Base-by-base conservation (phyloP, 1,139 yeast genomes). In the Candida glucosophila region DNA sequence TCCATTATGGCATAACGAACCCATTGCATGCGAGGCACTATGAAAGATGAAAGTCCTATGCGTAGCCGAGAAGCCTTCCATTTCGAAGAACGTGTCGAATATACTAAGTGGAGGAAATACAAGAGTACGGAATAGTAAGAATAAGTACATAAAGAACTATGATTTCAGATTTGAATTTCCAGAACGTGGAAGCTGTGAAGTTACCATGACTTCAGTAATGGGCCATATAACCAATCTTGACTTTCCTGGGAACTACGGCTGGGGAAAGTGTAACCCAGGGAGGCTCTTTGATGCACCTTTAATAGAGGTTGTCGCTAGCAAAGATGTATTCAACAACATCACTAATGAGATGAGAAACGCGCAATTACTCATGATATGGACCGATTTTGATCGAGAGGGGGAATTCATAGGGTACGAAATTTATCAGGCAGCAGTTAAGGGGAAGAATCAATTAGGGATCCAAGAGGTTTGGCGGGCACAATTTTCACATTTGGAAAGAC, bases 381-480 rank as follows among this genome's bases (percentile, higher is more conserved):
- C 98, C 2, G 99, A 92, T 64, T 90, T 97, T 54, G 99, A 92
- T 60, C 64, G 98, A 22, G 99, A 92, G 47, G 99, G 99, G 2
- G 99, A 92, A 50, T 80, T 78, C 47, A 92, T 92, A 33, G 99
- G 98, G 0, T 75, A 71, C 60, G 97, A 90, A 45, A 73, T 92
- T 14, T 64, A 70, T 25, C 65, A 72, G 30, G 79, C 78, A 4
- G 96, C 95, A 0, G 48, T 52, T 24, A 58, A 58, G 36, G 67
- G 67, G 1, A 86, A 83, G 46, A 43, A 55, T 1, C 37, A 52
- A 1, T 43, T 83, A 17, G 55, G 49, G 3, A 45, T 70, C 12
- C 59, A 55, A 7, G 65, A 68, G 27, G 72, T 70, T 32, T 60
- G 66, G 67, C 58, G 99, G 25, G 93, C 95, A 3, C 73, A 67